A percentile compares a stretch with the other conserved stretches of the same genome.
Evolutionary conservation across 2,329 filamentous ascomycete species (phyloP).

Genomic region (Pestalotiopsis sp.): DNA sequence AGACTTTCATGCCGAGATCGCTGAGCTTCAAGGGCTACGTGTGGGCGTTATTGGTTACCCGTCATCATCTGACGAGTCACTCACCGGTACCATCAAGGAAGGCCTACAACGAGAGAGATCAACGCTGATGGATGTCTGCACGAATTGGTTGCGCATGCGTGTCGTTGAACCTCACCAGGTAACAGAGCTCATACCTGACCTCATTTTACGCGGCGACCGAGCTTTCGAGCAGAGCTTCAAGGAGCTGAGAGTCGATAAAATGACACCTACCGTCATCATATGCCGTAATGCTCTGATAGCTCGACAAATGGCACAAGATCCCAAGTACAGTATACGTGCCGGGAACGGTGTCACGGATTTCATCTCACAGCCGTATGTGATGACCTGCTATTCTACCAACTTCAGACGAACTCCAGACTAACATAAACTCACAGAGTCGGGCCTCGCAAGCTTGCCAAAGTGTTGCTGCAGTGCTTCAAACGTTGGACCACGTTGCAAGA

Average conservation of each 20-base stretch:
- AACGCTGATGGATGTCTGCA: neutral
- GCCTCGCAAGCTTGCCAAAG: slow-evolving; percentile 37
- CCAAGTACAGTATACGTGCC: neutral
- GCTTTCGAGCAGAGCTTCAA: slow-evolving; percentile 15
- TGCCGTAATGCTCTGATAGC: slow-evolving; percentile 33
- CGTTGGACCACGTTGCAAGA: neutral
- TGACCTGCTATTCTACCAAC: neutral
- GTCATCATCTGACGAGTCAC: neutral
- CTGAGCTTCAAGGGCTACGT: neutral
- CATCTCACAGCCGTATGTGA: slow-evolving; percentile 37
- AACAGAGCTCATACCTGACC: slow-evolving; percentile 17
- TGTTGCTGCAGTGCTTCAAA: slow-evolving; percentile 18
- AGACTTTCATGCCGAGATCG: neutral
- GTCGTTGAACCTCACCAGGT: neutral
- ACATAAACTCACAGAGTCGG: slow-evolving; percentile 27
- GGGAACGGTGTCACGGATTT: slow-evolving; percentile 32
- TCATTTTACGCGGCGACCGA: slow-evolving; percentile 24
- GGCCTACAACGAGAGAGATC: neutral
- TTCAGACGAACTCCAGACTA: neutral
- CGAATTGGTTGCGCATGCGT: neutral
- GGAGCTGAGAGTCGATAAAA: slow-evolving; percentile 1
- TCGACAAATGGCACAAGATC: slow-evolving; percentile 18
- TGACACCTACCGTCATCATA: slow-evolving; percentile 30
- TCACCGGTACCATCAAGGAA: neutral
- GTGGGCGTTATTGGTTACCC: neutral